Evolutionary conservation across 768 basidiomycete genomes (phyloP), one percentile per base, ranked within the genome.

Genomic region (Rhizopogon vulgaris): DNA sequence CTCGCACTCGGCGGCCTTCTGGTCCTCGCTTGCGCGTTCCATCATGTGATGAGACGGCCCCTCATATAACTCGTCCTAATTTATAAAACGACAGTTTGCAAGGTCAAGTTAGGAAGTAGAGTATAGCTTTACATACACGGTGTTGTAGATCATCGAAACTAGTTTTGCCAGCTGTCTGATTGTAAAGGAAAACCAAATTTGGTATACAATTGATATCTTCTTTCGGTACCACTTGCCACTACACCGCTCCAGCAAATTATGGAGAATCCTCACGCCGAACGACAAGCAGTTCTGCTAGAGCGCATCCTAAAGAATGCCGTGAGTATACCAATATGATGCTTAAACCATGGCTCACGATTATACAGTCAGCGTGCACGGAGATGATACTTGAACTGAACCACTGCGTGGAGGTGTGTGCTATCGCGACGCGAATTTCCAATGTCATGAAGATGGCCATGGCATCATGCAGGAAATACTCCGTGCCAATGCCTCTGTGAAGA

Each of bases 251-350:
- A 46, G 27, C 24, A 48, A 52, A 46, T 49, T 50, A 95, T 96
- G 94, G 92, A 96, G 70, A 95, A 95, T 67, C 94, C 94, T 18
- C 93, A 97, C 60, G 90, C 90, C 47, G 92, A 94, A 69, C 78
- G 89, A 39, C 94, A 97, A 65, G 91, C 90, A 30, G 84, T 94
- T 41, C 78, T 95, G 17, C 77, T 96, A 3, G 90, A 95, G 59
- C 80, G 94, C 25, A 94, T 97, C 60, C 73, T 92, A 24, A 94
- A 94, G 71, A 95, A 91, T 58, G 82, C 88, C 6, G 93, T 93
- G 56, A 56, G 85, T 74, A 11, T 8, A 38, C 38, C 38, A 9
- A 24, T 41, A 22, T 15, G 28, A 27, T 28, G 17, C 37, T 14
- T 38, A 7, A 4, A 15, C 42, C 7, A 42, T 15, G 32, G 30